Base-by-base conservation (phyloP, 495 filamentous ascomycete species). In the Emericellopsis terricola region DNA sequence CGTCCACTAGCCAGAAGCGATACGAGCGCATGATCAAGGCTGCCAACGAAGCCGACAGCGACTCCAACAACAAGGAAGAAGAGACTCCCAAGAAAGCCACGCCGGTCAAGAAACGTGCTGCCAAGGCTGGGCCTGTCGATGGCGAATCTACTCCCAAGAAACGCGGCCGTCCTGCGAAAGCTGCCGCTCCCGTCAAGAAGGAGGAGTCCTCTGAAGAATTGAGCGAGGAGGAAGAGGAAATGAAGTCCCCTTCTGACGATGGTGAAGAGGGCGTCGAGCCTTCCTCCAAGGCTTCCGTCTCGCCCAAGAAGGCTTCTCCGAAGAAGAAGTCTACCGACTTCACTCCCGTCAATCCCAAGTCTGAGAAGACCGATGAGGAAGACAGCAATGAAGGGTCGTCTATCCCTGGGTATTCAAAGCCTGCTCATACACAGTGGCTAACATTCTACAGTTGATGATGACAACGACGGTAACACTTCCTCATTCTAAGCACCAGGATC, bases 11-110 rank as follows among this genome's bases (percentile, higher is more conserved):
- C 2, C 68, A 71, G 11, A 78, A 78, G 46, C 61, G 74, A 31
- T 79, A 73, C 39, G 69, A 73, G 51, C 63, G 74, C 2, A 60
- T 79, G 28, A 57, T 74, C 48, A 73, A 72, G 43, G 54, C 63
- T 1, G 60, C 75, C 40, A 56, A 57, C 23, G 69, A 71, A 17
- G 38, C 47, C 17, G 38, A 45, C 34, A 31, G 30, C 33, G 28
- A 38, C 26, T 29, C 33, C 19, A 29, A 27, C 29, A 40, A 15
- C 20, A 29, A n/a, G 15, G 18, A n/a, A 8, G 34, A 24, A 14
- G 33, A 40, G 37, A 30, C 31, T n/a, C 16, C 35, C 13, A 32
- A 30, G 24, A 32, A 31, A 16, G 19, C 29, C 23, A 6, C 23
- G 23, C 6, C n/a, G n/a, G n/a, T n/a, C n/a, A n/a, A n/a, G n/a